Conservation (phyloP, 768 basidiomycete species). For the Suillus cothurnatus region DNA sequence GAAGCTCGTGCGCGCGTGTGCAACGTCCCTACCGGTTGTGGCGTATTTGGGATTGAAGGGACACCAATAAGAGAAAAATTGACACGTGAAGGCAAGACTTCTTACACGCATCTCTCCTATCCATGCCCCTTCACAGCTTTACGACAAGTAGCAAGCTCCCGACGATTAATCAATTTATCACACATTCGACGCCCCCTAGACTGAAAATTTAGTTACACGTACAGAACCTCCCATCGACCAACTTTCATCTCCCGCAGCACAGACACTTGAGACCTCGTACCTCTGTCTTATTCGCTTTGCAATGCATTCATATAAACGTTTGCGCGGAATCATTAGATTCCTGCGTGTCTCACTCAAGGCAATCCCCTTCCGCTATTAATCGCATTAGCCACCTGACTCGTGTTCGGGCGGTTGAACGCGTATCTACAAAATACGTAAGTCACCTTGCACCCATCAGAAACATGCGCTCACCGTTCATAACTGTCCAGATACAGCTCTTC, state of each 20-base stretch:
- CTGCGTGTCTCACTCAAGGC: constrained; percentile 44
- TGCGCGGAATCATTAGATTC: not conserved
- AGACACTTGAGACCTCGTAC: constrained; percentile 12
- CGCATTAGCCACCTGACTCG: constrained; percentile 74
- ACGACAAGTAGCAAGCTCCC: constrained; percentile 88
- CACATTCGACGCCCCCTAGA: constrained; percentile 47
- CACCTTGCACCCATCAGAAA: not conserved
- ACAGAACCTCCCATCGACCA: constrained; percentile 24
- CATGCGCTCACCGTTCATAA: constrained; percentile 58
- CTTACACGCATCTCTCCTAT: too few species aligned
- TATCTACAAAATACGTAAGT: constrained; percentile 46
- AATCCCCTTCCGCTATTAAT: constrained; percentile 67
- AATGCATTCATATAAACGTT: not conserved
- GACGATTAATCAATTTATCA: constrained; percentile 85
- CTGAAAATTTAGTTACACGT: constrained; percentile 63
- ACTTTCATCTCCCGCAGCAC: constrained; percentile 2
- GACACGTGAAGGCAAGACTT: too few species aligned
- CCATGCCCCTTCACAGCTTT: constrained; percentile 57
- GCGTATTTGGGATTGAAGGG: too few species aligned
- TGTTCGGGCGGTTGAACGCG: constrained; percentile 76
- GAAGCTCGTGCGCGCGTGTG: too few species aligned
- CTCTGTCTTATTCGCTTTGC: not conserved
- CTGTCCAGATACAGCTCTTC: constrained; percentile 69
- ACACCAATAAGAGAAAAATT: too few species aligned
- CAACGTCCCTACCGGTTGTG: too few species aligned